Conservation (phyloP, 768 basidiomycete species). For the Agaricus blazei region DNA sequence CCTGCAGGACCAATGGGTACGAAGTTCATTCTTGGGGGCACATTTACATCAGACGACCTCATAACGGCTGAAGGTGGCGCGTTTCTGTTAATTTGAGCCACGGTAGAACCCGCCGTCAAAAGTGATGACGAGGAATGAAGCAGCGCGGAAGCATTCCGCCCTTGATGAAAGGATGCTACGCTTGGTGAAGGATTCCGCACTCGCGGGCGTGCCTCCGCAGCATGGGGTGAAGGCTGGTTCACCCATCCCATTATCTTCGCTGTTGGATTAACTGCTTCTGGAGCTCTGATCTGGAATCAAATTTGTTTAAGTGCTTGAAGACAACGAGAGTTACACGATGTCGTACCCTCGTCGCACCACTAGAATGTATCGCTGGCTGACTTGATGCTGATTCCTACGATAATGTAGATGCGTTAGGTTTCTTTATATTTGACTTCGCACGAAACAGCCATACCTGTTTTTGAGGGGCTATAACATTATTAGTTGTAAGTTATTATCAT, state of each 20-base stretch:
- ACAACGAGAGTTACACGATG: neutral
- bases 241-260: neutral
- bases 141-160: no score
- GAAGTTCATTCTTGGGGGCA: neutral
- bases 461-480: neutral
- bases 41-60: neutral
- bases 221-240: no score
- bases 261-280: neutral
- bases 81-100: neutral
- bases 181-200: no score
- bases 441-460: neutral
- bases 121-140: neutral
- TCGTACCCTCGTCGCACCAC: neutral
- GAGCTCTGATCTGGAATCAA: neutral
- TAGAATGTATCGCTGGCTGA: neutral
- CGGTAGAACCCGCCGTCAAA: neutral
- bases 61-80: neutral
- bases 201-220: no score
- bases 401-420: neutral
- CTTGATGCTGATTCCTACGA: constrained; percentile 1
- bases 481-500: neutral
- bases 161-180: no score
- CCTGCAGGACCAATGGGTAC: constrained; percentile 6
- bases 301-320: neutral
- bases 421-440: neutral